Evolutionary conservation across 352 stramenopile species (phyloP), one percentile per base, ranked within the genome.

Genomic region (Phytopythium kandeliae): DNA sequence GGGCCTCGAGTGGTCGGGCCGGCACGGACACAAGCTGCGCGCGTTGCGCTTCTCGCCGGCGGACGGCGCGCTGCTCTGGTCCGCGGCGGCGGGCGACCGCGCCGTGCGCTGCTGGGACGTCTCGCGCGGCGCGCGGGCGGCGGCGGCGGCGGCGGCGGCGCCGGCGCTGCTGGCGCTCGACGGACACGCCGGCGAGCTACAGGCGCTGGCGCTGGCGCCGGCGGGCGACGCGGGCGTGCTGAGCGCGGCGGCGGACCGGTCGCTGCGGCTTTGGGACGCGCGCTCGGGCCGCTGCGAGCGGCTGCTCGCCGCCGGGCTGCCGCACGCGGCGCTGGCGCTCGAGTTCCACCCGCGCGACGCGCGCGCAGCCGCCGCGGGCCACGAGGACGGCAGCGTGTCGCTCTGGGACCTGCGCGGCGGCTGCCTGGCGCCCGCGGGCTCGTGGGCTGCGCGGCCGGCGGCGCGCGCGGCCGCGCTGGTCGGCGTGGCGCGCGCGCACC

Each of bases 161-260:
- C 19, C 38, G 12, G n/a, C 62, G 26, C 45, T 58, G 51, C 31
- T 60, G 55, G 57, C 65, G 3, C 62, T 90, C 33, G 72, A 85
- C 24, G 81, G 81, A 11, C 78, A 92, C 45, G 73, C 76, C 4
- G 73, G 67, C 13, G 81, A 90, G 56, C 71, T 92, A 48, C 73
- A 86, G 21, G 60, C 73, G 10, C 60, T 86, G 26, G 54, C 64
- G 8, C 69, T 79, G 35, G 35, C 62, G 5, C 35, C 7, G 28
- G 33, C 25, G 26, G 48, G 26, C 31, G 51, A 24, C 17, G 62
- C 54, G 15, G 45, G 55, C n/a, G 24, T 80, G 11, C 31, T 84
- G 3, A 84, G 63, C 37, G 49, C 74, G 19, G 64, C 78, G 11
- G 63, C 85, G 38, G 78, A 91, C 51, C 70, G 67, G 25, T 86